phyloP scores from a whole-genome alignment of 495 filamentous ascomycete species.

The Annulohypoxylon bovei region DNA sequence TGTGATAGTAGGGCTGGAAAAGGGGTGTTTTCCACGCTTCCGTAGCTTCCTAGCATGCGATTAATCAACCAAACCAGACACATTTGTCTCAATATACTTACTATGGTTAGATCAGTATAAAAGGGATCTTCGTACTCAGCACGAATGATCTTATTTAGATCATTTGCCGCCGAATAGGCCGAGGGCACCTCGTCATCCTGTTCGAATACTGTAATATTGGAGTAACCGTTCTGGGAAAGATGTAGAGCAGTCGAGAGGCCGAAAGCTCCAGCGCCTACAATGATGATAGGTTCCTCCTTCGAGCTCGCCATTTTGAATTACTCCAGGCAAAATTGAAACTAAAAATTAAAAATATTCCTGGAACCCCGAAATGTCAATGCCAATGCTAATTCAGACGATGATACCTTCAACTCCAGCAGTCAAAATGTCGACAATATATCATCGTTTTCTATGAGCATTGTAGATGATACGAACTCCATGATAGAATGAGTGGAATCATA shows the following conservation, averaged over 20 bases:
- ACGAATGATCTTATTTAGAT: slow-evolving; percentile 66
- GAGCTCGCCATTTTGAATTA: not conserved
- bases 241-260: slow-evolving; percentile 59
- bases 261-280: slow-evolving; percentile 57
- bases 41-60: slow-evolving; percentile 45
- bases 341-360: not conserved
- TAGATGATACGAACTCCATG: not conserved
- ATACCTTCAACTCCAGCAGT: not conserved
- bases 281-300: slow-evolving; percentile 38
- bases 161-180: slow-evolving; percentile 58
- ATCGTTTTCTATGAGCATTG: not conserved
- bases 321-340: not conserved
- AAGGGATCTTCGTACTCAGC: slow-evolving; percentile 65
- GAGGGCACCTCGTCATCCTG: slow-evolving; percentile 52
- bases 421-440: not conserved
- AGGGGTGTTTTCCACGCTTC: not conserved
- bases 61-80: not conserved
- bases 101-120: slow-evolving; percentile 55
- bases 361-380: not conserved
- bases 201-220: slow-evolving; percentile 56
- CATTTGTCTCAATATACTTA: not conserved
- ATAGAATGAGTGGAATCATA: not conserved
- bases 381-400: not conserved
- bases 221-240: slow-evolving; percentile 52
- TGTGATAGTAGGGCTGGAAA: not conserved